Conservation (phyloP, 768 basidiomycete genomes). For the Russula olivacea region DNA sequence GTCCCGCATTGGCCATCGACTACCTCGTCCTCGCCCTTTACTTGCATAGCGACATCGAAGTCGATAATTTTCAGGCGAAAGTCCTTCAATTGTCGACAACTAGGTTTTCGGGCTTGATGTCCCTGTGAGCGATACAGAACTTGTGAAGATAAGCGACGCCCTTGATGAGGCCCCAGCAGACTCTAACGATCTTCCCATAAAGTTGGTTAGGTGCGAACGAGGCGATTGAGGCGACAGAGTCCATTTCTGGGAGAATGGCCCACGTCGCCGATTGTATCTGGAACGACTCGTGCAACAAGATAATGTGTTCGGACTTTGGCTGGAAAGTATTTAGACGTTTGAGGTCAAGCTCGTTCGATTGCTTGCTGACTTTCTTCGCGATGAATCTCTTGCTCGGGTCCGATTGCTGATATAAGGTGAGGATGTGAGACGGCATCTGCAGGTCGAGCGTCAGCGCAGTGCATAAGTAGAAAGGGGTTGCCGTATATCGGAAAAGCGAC, state of each 20-base stretch:
- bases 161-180: neutral
- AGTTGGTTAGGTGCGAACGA: neutral
- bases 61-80: neutral
- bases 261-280: neutral
- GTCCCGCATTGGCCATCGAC: too few relatives aligned
- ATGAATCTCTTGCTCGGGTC: neutral
- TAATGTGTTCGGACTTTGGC: neutral
- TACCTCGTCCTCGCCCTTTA: too few relatives aligned
- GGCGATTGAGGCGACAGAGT: too few relatives aligned
- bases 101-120: neutral
- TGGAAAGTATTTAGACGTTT: neutral
- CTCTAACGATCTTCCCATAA: neutral
- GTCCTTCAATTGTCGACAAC: too few relatives aligned
- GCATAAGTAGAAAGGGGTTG: neutral
- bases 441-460: neutral
- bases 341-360: neutral
- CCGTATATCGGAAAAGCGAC: neutral
- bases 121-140: neutral
- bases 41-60: too few relatives aligned
- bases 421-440: neutral
- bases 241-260: neutral
- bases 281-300: neutral
- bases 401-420: neutral
- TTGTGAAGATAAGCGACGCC: neutral
- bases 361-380: neutral